Base-by-base conservation (phyloP, 306 rosid genomes). In the Canavalia gladiata region DNA sequence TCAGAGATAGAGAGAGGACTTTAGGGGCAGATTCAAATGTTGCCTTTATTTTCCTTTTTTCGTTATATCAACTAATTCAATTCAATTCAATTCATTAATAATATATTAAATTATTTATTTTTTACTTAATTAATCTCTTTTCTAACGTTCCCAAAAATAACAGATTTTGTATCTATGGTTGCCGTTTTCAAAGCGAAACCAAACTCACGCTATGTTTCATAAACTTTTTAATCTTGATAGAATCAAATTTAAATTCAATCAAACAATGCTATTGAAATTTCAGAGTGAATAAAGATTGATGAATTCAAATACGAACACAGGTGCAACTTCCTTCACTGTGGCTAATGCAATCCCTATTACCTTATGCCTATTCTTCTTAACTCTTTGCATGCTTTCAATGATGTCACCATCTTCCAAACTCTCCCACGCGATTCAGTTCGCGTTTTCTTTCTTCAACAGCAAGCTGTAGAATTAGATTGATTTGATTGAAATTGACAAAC, bases 341-440 rank as follows among this genome's bases (percentile, higher is more conserved):
- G 72, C 72, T 63, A 29, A 47, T 18, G 43, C 70, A 68, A 30
- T 79, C 57, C 60, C 35, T 33, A 46, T 56, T 0, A 3, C 43
- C 12, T 8, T 13, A 43, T 28, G 62, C 31, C 42, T 62, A 52
- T 50, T 37, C 29, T 58, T 73, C 52, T 7, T 45, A 83, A 81
- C 83, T 64, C 84, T 77, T 82, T 90, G 87, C 85, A 88, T 90
- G 86, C 80, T 67, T 18, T 9, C 51, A 5, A 11, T 88, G 90
- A 89, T 34, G 89, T 89, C 89, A 86, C 7, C 59, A 43, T n/a
- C 8, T 28, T 45, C 7, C 31, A 13, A 12, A 5, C 25, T 8
- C 29, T 12, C 9, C 10, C 77, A 76, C 78, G 86, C 82, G 77
- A 37, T 58, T 12, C 4, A 1, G 0, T 12, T 5, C 50, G 63